Percentiles rank a stretch among this genome's conserved stretches.
Evolutionary conservation across 768 basidiomycete genomes (phyloP).

Genomic region (Termitomyces sp.): DNA sequence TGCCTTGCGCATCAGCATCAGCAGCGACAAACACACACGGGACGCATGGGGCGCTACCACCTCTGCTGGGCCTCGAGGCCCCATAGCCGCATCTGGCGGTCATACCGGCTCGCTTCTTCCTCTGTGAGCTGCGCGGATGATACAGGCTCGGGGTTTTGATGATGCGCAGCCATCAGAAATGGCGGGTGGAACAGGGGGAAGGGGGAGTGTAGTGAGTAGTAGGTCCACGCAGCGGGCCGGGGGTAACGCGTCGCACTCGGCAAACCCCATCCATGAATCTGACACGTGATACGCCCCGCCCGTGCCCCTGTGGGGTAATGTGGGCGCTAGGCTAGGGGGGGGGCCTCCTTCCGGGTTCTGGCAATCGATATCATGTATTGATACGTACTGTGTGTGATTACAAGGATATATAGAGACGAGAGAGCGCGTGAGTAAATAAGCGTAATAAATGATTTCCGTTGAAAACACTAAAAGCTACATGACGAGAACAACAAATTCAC

Average conservation of each 20-base stretch:
- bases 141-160: slow-evolving; percentile 6
- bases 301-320: neutral
- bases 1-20: slow-evolving; percentile 27
- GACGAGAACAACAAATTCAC: neutral
- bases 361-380: too few species aligned
- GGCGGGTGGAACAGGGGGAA: neutral
- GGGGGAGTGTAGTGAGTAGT: too few species aligned
- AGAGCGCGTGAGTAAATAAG: slow-evolving; percentile 3
- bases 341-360: too few species aligned
- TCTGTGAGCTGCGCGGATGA: slow-evolving; percentile 42
- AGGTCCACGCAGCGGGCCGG: too few species aligned
- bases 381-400: slow-evolving; percentile 9
- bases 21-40: neutral
- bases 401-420: neutral
- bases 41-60: too few species aligned
- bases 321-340: too few species aligned
- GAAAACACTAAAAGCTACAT: slow-evolving; percentile 11
- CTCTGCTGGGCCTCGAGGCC: slow-evolving; percentile 96
- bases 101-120: slow-evolving; percentile 77
- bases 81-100: slow-evolving; percentile 97
- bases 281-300: neutral
- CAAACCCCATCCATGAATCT: neutral
- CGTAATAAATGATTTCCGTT: slow-evolving; percentile 12
- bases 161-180: slow-evolving; percentile 1
- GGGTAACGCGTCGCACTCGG: neutral